Evolutionary conservation across 1,139 yeast species (phyloP).

Genomic region (Debaryomycetaceae sp.): DNA sequence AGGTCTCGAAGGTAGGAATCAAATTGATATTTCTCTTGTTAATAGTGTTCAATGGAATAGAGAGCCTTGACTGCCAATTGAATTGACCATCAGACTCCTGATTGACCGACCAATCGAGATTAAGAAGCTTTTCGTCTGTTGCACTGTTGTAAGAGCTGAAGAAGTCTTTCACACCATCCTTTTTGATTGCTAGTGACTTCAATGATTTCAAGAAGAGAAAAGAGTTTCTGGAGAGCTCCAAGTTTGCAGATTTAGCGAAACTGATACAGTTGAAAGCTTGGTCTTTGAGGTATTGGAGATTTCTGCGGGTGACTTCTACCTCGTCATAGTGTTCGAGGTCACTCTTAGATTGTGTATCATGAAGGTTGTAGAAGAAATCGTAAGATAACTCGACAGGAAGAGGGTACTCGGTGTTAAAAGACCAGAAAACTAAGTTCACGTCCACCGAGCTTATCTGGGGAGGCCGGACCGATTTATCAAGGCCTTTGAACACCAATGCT

Average conservation of each 20-base stretch:
- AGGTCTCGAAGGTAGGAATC: slow-evolving; percentile 43
- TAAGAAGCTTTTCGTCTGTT: slow-evolving; percentile 17
- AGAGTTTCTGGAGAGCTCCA: slow-evolving; percentile 31
- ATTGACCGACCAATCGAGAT: slow-evolving; percentile 27
- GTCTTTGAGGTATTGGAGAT: slow-evolving; percentile 36
- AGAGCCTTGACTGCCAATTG: slow-evolving; percentile 28
- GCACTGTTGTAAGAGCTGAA: slow-evolving; percentile 26
- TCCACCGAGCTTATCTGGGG: slow-evolving; percentile 34
- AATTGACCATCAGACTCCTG: slow-evolving; percentile 16
- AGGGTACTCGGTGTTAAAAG: slow-evolving; percentile 42
- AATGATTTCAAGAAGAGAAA: slow-evolving; percentile 39
- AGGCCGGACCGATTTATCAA: slow-evolving; percentile 22
- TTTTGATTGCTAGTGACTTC: slow-evolving; percentile 38
- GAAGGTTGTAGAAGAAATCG: slow-evolving; percentile 40
- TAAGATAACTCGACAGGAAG: slow-evolving; percentile 38
- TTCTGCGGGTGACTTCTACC: slow-evolving; percentile 31
- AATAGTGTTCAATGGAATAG: slow-evolving; percentile 27
- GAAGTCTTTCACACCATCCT: slow-evolving; percentile 39
- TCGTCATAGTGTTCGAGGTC: slow-evolving; percentile 21
- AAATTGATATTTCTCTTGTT: slow-evolving; percentile 41
- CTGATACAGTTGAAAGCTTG: slow-evolving; percentile 31
- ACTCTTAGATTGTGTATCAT: slow-evolving; percentile 11
- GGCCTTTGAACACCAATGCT: slow-evolving; percentile 18
- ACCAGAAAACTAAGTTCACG: slow-evolving; percentile 39
- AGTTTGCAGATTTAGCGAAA: slow-evolving; percentile 33